Base-by-base conservation (phyloP, 129 eudicot genomes). In the Heracleum sosnowskyi region DNA sequence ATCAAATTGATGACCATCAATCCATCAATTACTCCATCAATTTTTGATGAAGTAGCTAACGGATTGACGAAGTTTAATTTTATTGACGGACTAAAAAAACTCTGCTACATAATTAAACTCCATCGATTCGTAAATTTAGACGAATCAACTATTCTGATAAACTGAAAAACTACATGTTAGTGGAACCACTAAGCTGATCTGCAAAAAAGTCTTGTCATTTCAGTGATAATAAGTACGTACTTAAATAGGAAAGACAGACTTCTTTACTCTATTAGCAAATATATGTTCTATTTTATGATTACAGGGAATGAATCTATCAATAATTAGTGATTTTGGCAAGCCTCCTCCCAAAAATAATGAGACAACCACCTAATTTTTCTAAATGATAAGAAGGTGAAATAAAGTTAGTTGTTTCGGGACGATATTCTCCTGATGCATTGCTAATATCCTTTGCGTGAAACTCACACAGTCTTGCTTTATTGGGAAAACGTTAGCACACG, bases 331-430 rank as follows among this genome's bases (percentile, higher is more conserved):
- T 60, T 22, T 26, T 62, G 26, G 28, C 6, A 6, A 17, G 6
- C 17, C 40, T 15, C 15, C 12, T 45, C 74, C 80, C 75, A 28
- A 78, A 78, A 16, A 39, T 41, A 41, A 74, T 28, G 44, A 17
- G 73, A 78, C 80, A 64, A 18, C 57, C 74, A 64, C 69, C 80
- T 63, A 78, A 64, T 66, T 37, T 64, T 63, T 11, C 22, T 41
- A 41, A 64, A 68, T 33, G 73, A 68, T 35, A 33, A 66, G n/a
- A 5, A 15, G 40, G 40, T 68, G 28, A 68, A 66, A 68, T 29
- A 33, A 33, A 2, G 11, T 78, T 77, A 18, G 10, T 63, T 63
- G 74, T 26, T 77, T 40, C 16, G 7, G 73, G 79, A 26, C 9
- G 39, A 9, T 36, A 11, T 20, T 76, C 60, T 57, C 51, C 46